Evolutionary conservation across 148 eudicot species (phyloP).

Genomic region (Fagopyrum tataricum): DNA sequence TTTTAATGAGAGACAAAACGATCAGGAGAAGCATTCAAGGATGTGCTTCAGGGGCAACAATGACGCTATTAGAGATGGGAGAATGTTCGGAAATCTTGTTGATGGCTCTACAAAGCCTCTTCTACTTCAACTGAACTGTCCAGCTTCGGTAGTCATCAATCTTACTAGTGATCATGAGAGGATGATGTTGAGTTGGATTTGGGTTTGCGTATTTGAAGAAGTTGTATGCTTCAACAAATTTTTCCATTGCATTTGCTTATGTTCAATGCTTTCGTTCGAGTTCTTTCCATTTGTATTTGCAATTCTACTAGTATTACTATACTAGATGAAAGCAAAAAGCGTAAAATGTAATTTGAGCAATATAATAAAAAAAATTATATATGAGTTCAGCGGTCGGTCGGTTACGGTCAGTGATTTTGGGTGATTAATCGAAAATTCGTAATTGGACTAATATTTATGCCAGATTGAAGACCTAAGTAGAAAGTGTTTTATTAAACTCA

Average conservation of each 20-base stretch:
- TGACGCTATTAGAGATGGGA: neutral
- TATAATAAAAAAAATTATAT: too few relatives aligned
- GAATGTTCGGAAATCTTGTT: too few relatives aligned
- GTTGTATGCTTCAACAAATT: too few relatives aligned
- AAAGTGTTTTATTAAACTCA: too few relatives aligned
- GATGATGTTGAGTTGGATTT: slow-evolving; percentile 11
- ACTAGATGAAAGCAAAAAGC: too few relatives aligned
- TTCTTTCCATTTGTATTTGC: neutral
- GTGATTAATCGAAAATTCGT: too few relatives aligned
- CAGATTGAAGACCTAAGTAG: too few relatives aligned
- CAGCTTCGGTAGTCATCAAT: neutral
- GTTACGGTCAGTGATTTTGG: too few relatives aligned
- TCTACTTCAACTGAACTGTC: neutral
- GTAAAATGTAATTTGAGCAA: too few relatives aligned
- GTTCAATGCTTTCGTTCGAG: neutral
- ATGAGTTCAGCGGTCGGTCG: too few relatives aligned
- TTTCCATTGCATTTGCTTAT: too few relatives aligned
- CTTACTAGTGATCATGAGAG: neutral
- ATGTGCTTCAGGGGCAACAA: neutral
- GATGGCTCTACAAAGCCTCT: neutral
- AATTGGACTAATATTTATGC: too few relatives aligned
- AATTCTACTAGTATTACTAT: neutral
- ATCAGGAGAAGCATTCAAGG: neutral
- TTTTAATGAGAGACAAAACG: neutral
- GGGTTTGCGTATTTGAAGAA: neutral